Evolutionary conservation across 306 rosid species (phyloP), one percentile per base, ranked within the genome.

Genomic region (Luffa aegyptiaca): DNA sequence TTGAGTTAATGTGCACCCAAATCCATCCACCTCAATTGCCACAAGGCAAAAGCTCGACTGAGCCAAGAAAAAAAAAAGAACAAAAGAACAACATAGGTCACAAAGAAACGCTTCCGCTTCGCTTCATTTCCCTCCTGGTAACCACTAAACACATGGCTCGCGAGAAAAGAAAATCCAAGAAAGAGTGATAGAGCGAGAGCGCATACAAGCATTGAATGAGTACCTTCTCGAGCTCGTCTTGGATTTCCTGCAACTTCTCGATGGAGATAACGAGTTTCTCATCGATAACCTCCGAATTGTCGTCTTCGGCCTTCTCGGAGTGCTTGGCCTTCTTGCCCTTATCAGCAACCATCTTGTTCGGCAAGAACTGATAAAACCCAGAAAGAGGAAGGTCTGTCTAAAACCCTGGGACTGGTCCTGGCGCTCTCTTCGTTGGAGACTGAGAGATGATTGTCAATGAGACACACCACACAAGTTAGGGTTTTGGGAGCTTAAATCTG

Each of bases 191-290:
- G 35, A 36, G 37, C 1, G n/a, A 65, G 31, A 1, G 61, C 26
- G 41, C 2, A 58, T 36, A 37, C 0, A 11, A n/a, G 21, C 48
- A 10, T 12, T 44, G 80, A 18, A 39, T 49, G 7, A 39, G 37
- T 3, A 94, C 98, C 96, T 92, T 92, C 79, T 92, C 97, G 69
- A 94, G 96, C 76, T 92, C 93, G 77, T 94, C 98, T 82, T 92
- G 98, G 83, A 91, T 87, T 84, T 92, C 96, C 88, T 94, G 96
- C 86, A 94, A 79, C 75, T 92, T 94, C 84, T 94, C 96, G 78
- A 92, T 87, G 79, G 93, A 87, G 56, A 88, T 87, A 76, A 94
- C 87, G 79, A 94, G 97, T 79, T 94, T 87, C 76, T 82, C 94
- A 20, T 92, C 92, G 75, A 92, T 84, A 37, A 82, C 86, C 53